A percentile compares a stretch with the other conserved stretches of the same genome.
Evolutionary conservation across 1,284 basidiomycete species (phyloP).

Genomic region (Austroboletus rostrupii): DNA sequence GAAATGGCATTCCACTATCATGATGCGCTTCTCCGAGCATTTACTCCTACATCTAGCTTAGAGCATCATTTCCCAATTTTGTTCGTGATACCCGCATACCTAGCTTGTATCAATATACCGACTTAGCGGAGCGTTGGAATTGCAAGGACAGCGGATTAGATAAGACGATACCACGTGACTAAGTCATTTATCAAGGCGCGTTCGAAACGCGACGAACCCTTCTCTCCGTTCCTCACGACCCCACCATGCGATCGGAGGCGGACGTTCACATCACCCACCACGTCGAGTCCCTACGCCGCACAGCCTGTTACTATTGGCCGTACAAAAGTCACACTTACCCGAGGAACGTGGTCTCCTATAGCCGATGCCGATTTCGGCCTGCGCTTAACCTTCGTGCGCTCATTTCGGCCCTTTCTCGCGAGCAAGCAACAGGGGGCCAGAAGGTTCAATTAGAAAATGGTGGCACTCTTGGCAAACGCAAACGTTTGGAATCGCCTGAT

Average conservation of each 20-base stretch:
- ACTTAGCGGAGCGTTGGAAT: not conserved
- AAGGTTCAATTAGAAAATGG: not conserved
- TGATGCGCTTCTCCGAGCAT: constrained; percentile 13
- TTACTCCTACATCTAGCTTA: constrained; percentile 30
- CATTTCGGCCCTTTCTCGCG: constrained; percentile 17
- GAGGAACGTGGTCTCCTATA: not conserved
- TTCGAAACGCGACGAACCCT: not conserved
- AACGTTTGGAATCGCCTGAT: not conserved
- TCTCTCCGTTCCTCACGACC: not conserved
- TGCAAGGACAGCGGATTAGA: not conserved
- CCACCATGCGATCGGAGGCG: constrained; percentile 10
- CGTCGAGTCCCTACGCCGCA: constrained; percentile 29
- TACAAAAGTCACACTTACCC: constrained; percentile 3
- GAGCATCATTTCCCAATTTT: constrained; percentile 19
- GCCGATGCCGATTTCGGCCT: constrained; percentile 21
- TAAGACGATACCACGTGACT: constrained; percentile 14
- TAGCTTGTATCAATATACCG: constrained; percentile 31
- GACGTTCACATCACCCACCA: constrained; percentile 20
- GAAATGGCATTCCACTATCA: constrained; percentile 5
- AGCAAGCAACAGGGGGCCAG: not conserved
- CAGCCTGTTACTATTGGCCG: constrained; percentile 28
- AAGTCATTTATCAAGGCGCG: constrained; percentile 5
- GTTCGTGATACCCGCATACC: constrained; percentile 27
- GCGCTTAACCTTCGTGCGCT: constrained; percentile 27
- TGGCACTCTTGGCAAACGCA: constrained; percentile 20